Evolutionary conservation across 768 basidiomycete species (phyloP).

Genomic region (Xerocomellus dryophilus): DNA sequence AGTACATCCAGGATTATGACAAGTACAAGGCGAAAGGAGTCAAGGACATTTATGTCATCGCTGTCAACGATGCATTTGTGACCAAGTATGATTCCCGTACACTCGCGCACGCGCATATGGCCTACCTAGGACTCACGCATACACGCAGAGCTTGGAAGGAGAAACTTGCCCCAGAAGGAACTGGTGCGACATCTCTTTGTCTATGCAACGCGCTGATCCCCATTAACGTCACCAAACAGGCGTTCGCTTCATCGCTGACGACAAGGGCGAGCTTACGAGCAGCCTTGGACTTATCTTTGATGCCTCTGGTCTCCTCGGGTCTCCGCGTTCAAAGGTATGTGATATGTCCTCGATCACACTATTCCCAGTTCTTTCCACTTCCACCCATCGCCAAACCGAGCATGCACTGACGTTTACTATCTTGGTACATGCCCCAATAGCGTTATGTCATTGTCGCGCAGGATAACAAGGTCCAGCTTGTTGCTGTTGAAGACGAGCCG

Average conservation of each 20-base stretch:
- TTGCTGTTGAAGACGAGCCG: conserved; percentile 52
- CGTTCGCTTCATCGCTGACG: conserved; percentile 65
- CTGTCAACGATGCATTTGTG: conserved; percentile 76
- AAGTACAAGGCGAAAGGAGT: conserved; percentile 77
- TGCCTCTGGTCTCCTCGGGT: conserved; percentile 59
- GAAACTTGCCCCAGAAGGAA: conserved; percentile 52
- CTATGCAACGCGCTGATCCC: conserved; percentile 1
- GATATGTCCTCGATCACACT: no score
- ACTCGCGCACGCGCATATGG: conserved; percentile 2
- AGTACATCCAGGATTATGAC: conserved; percentile 63
- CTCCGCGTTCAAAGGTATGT: conserved; percentile 60
- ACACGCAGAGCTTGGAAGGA: conserved; percentile 62
- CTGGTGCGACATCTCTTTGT: conserved; percentile 37
- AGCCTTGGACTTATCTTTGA: conserved; percentile 60
- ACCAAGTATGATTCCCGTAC: conserved; percentile 37
- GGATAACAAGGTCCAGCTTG: conserved; percentile 50
- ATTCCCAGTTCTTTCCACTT: neutral
- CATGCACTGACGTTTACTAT: neutral
- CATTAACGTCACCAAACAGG: conserved; percentile 29
- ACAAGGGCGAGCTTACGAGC: conserved; percentile 55
- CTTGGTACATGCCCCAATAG: conserved; percentile 23
- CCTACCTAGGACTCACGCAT: neutral
- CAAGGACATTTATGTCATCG: conserved; percentile 64
- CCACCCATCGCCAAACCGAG: no score
- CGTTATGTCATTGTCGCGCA: conserved; percentile 59